Evolutionary conservation across 2,329 filamentous ascomycete genomes (phyloP), one percentile per base, ranked within the genome.

Genomic region (Blumeria hordei): DNA sequence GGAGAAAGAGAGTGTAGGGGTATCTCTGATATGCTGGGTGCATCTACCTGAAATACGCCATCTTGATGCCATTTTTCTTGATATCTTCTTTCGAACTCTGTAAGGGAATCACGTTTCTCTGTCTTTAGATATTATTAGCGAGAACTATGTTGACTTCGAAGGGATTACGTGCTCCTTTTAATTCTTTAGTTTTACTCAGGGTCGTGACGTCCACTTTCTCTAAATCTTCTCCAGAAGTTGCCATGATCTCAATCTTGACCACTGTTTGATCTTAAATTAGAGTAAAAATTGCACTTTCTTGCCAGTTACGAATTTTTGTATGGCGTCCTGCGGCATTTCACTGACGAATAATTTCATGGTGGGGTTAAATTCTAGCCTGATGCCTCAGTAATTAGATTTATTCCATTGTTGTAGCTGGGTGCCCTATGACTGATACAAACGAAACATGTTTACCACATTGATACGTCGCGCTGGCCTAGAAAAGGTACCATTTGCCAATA

Each of bases 71-170:
- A 94, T 76, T 81, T 74, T 65, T 81, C 72, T 71, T 96, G 90
- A 70, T 94, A 95, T 67, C 88, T 88, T 72, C 92, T 93, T 72
- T 96, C 90, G 64, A 83, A 77, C 35, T 78, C 78, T 62, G 92
- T 81, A 61, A 94, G 73, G 53, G 81, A 77, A 65, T 94, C 87
- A 67, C 88, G 75, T 71, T 94, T 94, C 64, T 93, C 86, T 41
- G 88, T 94, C 77, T 85, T 63, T 53, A 57, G 18, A 28, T 56
- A 54, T 6, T 10, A 21, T 55, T 16, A 52, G 51, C 34, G 47
- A 21, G 6, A 10, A 54, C 59, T 58, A 55, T 58, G 59, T 58
- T 57, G 58, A 58, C 60, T 60, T 52, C 59, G 57, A 21, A 45
- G 6, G 41, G 51, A 45, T 18, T 59, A 69, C 71, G 55, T 69